phyloP scores from a whole-genome alignment of 2,329 filamentous ascomycete genomes.

The Pestalotiopsis sp. region DNA sequence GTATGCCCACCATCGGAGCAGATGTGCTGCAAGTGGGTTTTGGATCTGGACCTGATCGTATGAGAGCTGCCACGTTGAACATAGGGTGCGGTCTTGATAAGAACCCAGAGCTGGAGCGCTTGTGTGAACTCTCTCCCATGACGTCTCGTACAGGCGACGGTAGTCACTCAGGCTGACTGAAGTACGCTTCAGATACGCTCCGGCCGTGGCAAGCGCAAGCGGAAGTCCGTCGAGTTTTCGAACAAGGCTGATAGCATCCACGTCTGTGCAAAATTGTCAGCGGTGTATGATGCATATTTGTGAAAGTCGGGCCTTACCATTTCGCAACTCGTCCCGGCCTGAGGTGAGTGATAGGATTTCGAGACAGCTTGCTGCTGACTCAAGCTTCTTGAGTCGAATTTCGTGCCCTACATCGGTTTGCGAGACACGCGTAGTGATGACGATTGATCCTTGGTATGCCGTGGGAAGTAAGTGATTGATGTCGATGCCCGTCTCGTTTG shows the following conservation, averaged over 20 bases:
- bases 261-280: conserved; percentile 25
- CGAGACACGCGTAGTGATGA: conserved; percentile 41
- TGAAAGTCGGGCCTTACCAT: conserved; percentile 25
- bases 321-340: conserved; percentile 19
- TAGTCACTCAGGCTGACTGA: conserved; percentile 32
- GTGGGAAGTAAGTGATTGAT: conserved; percentile 32
- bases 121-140: conserved; percentile 37
- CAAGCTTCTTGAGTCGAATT: conserved; percentile 36
- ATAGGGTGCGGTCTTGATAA: conserved; percentile 36
- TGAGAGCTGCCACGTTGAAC: conserved; percentile 41
- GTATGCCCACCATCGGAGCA: conserved; percentile 3
- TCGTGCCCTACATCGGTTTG: conserved; percentile 32
- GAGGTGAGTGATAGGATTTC: conserved; percentile 32
- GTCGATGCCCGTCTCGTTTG: conserved; percentile 28
- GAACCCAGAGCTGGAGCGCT: conserved; percentile 28
- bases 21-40: conserved; percentile 19
- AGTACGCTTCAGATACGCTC: conserved; percentile 42
- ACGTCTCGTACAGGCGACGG: conserved; percentile 32
- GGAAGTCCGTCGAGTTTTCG: conserved; percentile 44
- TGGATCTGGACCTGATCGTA: conserved; percentile 37
- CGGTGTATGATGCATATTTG: conserved; percentile 2
- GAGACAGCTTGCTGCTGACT: conserved; percentile 30
- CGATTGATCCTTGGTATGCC: conserved; percentile 40
- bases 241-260: conserved; percentile 30
- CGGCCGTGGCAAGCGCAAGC: conserved; percentile 48